A percentile compares a stretch with the other conserved stretches of the same genome.
These are phyloP conservation scores for Rhododendron ferrugineum DNA, from an alignment of 148 eudicot genomes.

Conservation along the genomic window DNA sequence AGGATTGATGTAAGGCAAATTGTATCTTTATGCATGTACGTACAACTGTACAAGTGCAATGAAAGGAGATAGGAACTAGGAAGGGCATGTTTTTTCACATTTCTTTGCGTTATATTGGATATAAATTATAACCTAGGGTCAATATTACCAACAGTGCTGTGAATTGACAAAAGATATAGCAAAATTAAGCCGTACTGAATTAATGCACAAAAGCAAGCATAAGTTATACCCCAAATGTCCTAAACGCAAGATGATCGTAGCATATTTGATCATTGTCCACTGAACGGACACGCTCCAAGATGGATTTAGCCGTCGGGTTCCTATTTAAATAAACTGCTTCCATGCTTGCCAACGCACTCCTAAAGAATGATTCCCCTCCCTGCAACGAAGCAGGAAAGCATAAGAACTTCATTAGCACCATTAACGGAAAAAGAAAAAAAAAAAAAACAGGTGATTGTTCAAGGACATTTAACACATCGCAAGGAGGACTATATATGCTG, in stretches of 20 bases:
- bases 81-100: background rate
- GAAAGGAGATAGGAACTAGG: background rate
- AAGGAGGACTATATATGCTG: background rate
- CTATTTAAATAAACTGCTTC: conserved; percentile 71
- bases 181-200: background rate
- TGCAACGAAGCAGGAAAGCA: conserved; percentile 17
- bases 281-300: conserved; percentile 76
- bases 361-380: conserved; percentile 84
- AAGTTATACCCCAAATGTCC: conserved; percentile 81
- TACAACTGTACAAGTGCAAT: no score
- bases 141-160: background rate
- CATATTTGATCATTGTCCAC: conserved; percentile 50
- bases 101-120: background rate
- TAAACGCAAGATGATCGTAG: conserved; percentile 91
- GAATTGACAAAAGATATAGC: background rate
- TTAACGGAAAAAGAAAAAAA: background rate
- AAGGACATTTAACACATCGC: background rate
- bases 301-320: conserved; percentile 85
- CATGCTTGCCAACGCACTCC: conserved; percentile 64
- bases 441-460: background rate
- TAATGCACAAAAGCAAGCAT: background rate
- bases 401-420: background rate
- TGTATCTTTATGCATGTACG: background rate
- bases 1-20: background rate
- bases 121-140: background rate